Evolutionary conservation across 768 basidiomycete species (phyloP).

Genomic region (Auricularia auricula-judae): DNA sequence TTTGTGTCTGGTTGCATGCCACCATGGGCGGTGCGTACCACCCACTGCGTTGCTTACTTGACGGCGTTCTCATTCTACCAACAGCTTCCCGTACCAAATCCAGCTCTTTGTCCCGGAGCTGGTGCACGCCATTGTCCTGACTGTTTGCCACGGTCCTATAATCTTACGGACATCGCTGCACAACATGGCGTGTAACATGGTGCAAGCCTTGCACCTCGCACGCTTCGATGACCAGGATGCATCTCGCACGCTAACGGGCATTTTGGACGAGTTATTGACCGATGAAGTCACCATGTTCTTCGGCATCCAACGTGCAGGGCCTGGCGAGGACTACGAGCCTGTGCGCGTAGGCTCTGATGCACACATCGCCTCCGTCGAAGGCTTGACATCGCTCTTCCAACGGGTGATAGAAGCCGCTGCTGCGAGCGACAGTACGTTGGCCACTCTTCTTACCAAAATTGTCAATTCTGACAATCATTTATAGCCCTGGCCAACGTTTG

Average conservation of each 20-base stretch:
- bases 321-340: constrained; percentile 51
- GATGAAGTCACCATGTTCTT: constrained; percentile 55
- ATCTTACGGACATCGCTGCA: constrained; percentile 73
- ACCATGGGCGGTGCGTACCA: constrained; percentile 42
- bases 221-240: constrained; percentile 48
- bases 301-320: constrained; percentile 62
- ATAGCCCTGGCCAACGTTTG: constrained; percentile 74
- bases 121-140: constrained; percentile 64
- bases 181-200: constrained; percentile 67
- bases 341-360: constrained; percentile 32
- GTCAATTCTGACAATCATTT: background rate
- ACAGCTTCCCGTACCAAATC: constrained; percentile 23
- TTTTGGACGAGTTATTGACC: constrained; percentile 52
- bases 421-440: constrained; percentile 51
- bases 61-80: too few species aligned
- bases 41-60: too few species aligned
- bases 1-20: constrained; percentile 62
- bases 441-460: background rate
- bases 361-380: constrained; percentile 54
- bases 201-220: constrained; percentile 64
- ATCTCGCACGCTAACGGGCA: constrained; percentile 42
- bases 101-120: constrained; percentile 80
- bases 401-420: constrained; percentile 54
- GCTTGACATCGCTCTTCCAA: constrained; percentile 49
- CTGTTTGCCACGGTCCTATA: constrained; percentile 62